Conservation (phyloP, 2,329 filamentous ascomycete genomes). For the Penicillium olsonii region DNA sequence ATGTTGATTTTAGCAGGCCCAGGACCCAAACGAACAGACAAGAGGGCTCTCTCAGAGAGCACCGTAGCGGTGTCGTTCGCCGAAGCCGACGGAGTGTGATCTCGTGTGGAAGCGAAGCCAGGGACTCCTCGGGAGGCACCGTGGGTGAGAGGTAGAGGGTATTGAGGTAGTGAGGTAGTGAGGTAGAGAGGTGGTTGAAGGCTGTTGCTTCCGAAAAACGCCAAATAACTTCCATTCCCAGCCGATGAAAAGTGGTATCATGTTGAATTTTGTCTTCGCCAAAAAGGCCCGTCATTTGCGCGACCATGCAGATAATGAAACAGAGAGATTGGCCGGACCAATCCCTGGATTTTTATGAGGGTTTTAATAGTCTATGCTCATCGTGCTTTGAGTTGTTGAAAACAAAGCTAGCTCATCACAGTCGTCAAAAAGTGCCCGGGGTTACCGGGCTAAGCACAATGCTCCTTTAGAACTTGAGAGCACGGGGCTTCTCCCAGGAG, state of each 20-base stretch:
- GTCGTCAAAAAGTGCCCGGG: conserved; percentile 39
- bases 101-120: conserved; percentile 7
- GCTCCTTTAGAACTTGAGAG: conserved; percentile 76
- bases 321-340: conserved; percentile 24
- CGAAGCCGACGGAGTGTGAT: conserved; percentile 3
- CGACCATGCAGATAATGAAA: conserved; percentile 44
- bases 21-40: conserved; percentile 15
- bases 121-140: conserved; percentile 9
- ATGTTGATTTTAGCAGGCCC: conserved; percentile 40
- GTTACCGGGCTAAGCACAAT: conserved; percentile 17
- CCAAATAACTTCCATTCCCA: conserved; percentile 43
- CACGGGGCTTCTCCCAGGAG: conserved; percentile 97
- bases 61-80: conserved; percentile 8
- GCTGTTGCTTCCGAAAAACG: conserved; percentile 45
- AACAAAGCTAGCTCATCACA: conserved; percentile 51
- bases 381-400: conserved; percentile 54
- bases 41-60: conserved; percentile 7
- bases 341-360: conserved; percentile 21
- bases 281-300: conserved; percentile 35
- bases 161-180: conserved; percentile 21
- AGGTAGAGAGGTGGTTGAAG: conserved; percentile 39
- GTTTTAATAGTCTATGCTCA: conserved; percentile 39
- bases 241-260: conserved; percentile 49
- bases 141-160: conserved; percentile 21
- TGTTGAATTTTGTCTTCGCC: conserved; percentile 50